Evolutionary conservation across 495 filamentous ascomycete genomes (phyloP).

Genomic region (Penicillium taxi): DNA sequence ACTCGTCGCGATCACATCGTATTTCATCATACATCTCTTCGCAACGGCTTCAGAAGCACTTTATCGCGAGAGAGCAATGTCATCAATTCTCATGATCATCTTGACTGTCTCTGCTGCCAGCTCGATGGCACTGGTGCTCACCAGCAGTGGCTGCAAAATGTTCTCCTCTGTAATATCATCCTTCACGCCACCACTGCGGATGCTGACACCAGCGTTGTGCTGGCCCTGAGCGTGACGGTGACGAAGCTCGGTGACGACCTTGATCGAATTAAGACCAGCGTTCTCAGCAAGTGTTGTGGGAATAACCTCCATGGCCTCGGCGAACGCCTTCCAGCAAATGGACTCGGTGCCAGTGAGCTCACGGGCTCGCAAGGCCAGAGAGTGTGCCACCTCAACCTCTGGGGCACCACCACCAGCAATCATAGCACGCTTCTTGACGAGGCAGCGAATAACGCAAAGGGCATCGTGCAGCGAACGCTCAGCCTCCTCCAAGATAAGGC

Average conservation of each 20-base stretch:
- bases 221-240: conserved; percentile 91
- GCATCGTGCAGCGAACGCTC: conserved; percentile 95
- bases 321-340: conserved; percentile 98
- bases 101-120: conserved; percentile 96
- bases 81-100: conserved; percentile 97
- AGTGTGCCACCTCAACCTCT: conserved; percentile 86
- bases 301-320: conserved; percentile 94
- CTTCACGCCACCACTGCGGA: conserved; percentile 94
- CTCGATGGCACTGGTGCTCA: conserved; percentile 95
- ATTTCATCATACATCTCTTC: conserved; percentile 26
- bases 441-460: conserved; percentile 91
- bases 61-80: conserved; percentile 68
- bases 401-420: conserved; percentile 95
- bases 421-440: conserved; percentile 97
- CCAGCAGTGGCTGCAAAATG: conserved; percentile 89
- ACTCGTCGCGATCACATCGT: conserved; percentile 23
- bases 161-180: conserved; percentile 93
- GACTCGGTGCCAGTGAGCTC: conserved; percentile 81
- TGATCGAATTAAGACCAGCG: conserved; percentile 93
- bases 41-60: conserved; percentile 13
- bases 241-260: conserved; percentile 94
- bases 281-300: conserved; percentile 97
- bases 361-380: conserved; percentile 71
- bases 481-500: conserved; percentile 89
- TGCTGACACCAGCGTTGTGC: conserved; percentile 92